Conservation (phyloP, 1,284 basidiomycete genomes). For the Ceratobasidium sp. region DNA sequence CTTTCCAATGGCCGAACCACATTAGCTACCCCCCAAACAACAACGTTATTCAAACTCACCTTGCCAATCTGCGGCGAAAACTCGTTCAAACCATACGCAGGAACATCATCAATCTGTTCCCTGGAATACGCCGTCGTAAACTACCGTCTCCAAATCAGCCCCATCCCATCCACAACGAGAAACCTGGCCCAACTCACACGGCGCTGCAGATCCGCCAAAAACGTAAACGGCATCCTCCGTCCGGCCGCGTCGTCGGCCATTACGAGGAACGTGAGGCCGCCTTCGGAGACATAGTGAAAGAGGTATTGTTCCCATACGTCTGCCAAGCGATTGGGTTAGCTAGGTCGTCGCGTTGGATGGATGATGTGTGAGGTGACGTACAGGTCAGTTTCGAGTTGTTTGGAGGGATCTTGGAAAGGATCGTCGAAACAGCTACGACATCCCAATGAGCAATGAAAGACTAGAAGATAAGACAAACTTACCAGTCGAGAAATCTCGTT, state of each 20-base stretch:
- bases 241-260: slow-evolving; percentile 95
- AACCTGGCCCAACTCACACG: slow-evolving; percentile 59
- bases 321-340: slow-evolving; percentile 46
- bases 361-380: slow-evolving; percentile 49
- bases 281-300: slow-evolving; percentile 94
- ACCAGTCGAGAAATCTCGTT: slow-evolving; percentile 89
- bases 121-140: slow-evolving; percentile 68
- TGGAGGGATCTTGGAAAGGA: slow-evolving; percentile 94
- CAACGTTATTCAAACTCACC: slow-evolving; percentile 55
- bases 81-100: slow-evolving; percentile 59
- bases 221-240: slow-evolving; percentile 93
- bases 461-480: slow-evolving; percentile 24
- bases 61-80: slow-evolving; percentile 59
- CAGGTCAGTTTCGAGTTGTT: slow-evolving; percentile 94
- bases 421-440: slow-evolving; percentile 83
- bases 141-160: slow-evolving; percentile 50
- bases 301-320: slow-evolving; percentile 95
- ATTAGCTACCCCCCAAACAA: slow-evolving; percentile 59
- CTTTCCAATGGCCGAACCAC: slow-evolving; percentile 57
- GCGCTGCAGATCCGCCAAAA: slow-evolving; percentile 87
- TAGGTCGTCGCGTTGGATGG: not conserved
- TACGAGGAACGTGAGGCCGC: slow-evolving; percentile 88
- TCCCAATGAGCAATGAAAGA: slow-evolving; percentile 46
- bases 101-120: slow-evolving; percentile 59
- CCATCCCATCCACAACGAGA: not conserved